Conservation (phyloP, 306 rosid species). For the Pyrus communis region DNA sequence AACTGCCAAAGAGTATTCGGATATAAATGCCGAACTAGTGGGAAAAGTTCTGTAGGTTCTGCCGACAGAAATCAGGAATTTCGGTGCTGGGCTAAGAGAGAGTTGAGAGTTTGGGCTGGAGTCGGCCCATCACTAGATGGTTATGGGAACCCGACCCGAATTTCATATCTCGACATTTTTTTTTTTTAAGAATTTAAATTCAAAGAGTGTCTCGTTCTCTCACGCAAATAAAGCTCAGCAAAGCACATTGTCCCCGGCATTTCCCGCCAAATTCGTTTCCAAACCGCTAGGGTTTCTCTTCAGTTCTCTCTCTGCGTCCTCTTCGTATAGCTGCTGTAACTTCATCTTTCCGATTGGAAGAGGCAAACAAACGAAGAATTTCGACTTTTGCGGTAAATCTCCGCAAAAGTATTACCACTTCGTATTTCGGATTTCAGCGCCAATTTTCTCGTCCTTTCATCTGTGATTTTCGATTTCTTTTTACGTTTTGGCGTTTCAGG, state of each 20-base stretch:
- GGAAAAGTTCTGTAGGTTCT: no score
- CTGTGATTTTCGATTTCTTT: not conserved
- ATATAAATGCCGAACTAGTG: accelerated
- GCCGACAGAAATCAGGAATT: no score
- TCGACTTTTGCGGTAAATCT: not conserved
- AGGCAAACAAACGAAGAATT: no score
- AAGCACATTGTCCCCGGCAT: slow-evolving; percentile 5
- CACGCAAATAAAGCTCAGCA: not conserved
- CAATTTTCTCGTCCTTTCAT: not conserved
- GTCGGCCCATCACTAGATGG: not conserved
- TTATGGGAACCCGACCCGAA: not conserved
- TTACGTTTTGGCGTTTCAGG: not conserved
- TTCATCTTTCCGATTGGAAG: no score
- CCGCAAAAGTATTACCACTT: not conserved
- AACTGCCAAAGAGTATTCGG: no score
- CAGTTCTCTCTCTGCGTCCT: not conserved
- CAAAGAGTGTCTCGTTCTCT: not conserved
- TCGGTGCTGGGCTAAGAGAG: no score
- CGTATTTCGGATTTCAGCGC: not conserved
- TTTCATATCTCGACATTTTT: not conserved
- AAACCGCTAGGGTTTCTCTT: slow-evolving; percentile 14
- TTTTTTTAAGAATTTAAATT: not conserved
- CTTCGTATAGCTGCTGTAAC: no score
- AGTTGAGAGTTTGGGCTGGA: not conserved
- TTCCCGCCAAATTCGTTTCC: slow-evolving; percentile 41